Evolutionary conservation across 352 stramenopile genomes (phyloP), one percentile per base, ranked within the genome.

Genomic region (Globisporangium abappressorium): DNA sequence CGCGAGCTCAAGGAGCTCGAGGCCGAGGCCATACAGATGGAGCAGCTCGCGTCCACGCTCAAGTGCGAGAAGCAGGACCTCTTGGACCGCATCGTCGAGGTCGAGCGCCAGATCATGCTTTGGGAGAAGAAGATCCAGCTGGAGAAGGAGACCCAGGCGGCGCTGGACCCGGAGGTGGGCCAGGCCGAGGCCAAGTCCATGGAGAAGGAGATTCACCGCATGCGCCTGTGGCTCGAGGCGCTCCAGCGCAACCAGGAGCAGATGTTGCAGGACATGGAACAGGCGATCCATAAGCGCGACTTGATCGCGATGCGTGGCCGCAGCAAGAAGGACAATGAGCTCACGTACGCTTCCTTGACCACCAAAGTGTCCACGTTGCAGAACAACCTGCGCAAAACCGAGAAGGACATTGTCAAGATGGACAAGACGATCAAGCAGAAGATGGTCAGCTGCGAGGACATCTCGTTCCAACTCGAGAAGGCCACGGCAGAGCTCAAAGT

Each of bases 61-160:
- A 92, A 95, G 43, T 72, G 79, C 22, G 90, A 91, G 34, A 98
- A 98, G 65, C 80, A 92, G 33, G 83, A 92, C 11, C 73, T 98
- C 3, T 67, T 98, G 5, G 84, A 96, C 55, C 82, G 95, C 34
- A 97, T 98, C 38, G 78, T 97, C 49, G 92, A 98, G 59, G 79
- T 87, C 7, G 95, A 99, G 78, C 81, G 91, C 30, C 91, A 98
- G 64, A 85, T 98, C 70, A 92, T 97, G 82, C 74, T 98, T 5
- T 98, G 93, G 95, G 94, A 98, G 73, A 98, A 98, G 79, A 98
- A 99, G 75, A 98, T 98, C 69, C 87, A 98, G 73, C 74, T 98
- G 0, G 96, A 99, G 72, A 98, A 98, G 64, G 95, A 98, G 75
- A 98, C 96, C 0, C 92, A 98, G 71, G 91, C 87, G 22, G 92